Conservation (phyloP, 2,329 filamentous ascomycete species). For the Colletotrichum scovillei region DNA sequence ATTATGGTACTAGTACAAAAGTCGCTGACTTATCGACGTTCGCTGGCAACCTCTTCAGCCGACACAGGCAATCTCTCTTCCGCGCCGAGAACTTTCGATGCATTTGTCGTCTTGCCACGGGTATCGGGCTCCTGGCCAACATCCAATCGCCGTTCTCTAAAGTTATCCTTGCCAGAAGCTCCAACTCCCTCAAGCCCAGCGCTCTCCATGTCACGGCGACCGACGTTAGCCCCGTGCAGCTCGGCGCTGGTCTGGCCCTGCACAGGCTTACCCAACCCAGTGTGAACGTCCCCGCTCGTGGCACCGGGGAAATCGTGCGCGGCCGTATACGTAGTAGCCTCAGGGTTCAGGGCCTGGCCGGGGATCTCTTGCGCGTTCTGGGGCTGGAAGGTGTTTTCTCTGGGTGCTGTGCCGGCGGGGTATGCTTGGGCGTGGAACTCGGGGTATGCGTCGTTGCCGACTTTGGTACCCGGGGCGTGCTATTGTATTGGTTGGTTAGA, state of each 20-base stretch:
- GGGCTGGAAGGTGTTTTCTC: constrained; percentile 52
- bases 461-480: constrained; percentile 73
- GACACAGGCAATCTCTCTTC: constrained; percentile 39
- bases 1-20: constrained; percentile 15
- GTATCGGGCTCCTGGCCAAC: constrained; percentile 40
- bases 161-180: constrained; percentile 43
- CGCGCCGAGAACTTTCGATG: constrained; percentile 40
- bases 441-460: constrained; percentile 67
- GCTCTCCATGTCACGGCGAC: constrained; percentile 47
- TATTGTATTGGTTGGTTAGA: constrained; percentile 53
- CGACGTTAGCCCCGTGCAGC: constrained; percentile 47
- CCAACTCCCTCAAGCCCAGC: constrained; percentile 53
- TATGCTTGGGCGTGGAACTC: constrained; percentile 73
- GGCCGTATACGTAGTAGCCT: constrained; percentile 42
- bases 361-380: constrained; percentile 49
- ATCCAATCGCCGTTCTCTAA: constrained; percentile 45
- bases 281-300: constrained; percentile 57
- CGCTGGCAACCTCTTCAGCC: constrained; percentile 42
- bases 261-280: constrained; percentile 55
- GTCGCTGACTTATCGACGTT: constrained; percentile 17
- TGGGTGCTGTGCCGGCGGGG: constrained; percentile 72
- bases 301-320: constrained; percentile 54
- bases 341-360: constrained; percentile 46
- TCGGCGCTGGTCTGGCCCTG: constrained; percentile 56
- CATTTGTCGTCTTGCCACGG: constrained; percentile 38